These are phyloP conservation scores for Periglandula ipomoeae DNA, from an alignment of 2,329 filamentous ascomycete genomes.

Conservation along the genomic window DNA sequence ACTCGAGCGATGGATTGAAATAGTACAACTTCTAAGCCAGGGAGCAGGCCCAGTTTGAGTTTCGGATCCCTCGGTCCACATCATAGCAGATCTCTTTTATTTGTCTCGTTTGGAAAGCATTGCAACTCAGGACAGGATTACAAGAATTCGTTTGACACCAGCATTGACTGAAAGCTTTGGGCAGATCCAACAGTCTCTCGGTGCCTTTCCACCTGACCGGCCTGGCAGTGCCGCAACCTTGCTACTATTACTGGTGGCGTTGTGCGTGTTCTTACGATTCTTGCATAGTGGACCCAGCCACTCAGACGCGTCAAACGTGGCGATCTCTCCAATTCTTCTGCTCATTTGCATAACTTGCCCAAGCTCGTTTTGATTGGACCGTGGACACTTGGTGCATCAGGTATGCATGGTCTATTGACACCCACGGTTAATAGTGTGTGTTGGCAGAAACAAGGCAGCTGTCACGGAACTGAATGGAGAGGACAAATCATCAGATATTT, in stretches of 20 bases:
- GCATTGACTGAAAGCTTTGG: too few relatives aligned
- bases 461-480: neutral
- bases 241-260: conserved; percentile 6
- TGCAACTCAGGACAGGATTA: too few relatives aligned
- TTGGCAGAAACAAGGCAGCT: conserved; percentile 1
- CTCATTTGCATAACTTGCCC: conserved; percentile 14
- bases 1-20: too few relatives aligned
- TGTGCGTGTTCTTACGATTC: conserved; percentile 2
- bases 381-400: neutral
- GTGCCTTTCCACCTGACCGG: too few relatives aligned
- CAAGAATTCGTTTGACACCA: too few relatives aligned
- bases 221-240: neutral
- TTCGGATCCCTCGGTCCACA: too few relatives aligned
- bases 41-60: too few relatives aligned
- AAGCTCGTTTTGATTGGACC: conserved; percentile 11
- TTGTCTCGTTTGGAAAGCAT: too few relatives aligned
- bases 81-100: too few relatives aligned
- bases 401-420: conserved; percentile 2
- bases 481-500: conserved; percentile 2
- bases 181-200: neutral
- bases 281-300: conserved; percentile 12
- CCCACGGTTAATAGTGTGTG: neutral
- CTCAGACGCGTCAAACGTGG: conserved; percentile 11
- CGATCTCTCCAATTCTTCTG: conserved; percentile 15
- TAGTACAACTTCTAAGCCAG: too few relatives aligned